These are phyloP conservation scores for Fusarium acutatum DNA, from an alignment of 2,329 filamentous ascomycete genomes.

Conservation along the genomic window DNA sequence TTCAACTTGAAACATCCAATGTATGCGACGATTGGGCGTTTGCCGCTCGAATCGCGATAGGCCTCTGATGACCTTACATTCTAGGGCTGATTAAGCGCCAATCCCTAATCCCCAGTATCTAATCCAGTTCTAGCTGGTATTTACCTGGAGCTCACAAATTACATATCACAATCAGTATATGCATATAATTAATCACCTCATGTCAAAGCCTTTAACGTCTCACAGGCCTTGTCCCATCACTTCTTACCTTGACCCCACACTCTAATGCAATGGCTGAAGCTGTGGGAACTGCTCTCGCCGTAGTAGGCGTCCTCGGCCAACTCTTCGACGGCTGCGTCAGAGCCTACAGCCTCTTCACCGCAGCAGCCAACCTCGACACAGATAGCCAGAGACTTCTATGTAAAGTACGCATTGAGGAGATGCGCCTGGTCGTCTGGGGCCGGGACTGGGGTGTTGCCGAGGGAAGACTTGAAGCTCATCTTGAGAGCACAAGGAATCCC, in stretches of 20 bases:
- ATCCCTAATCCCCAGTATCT: background rate
- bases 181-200: background rate
- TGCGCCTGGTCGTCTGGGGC: constrained; percentile 58
- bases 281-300: constrained; percentile 53
- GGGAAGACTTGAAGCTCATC: constrained; percentile 54
- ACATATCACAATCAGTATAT: background rate
- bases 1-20: background rate
- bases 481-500: constrained; percentile 49
- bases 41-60: background rate
- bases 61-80: background rate
- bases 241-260: background rate
- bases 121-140: background rate
- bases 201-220: background rate
- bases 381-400: constrained; percentile 55
- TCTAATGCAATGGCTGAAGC: constrained; percentile 46
- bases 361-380: constrained; percentile 52
- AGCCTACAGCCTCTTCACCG: constrained; percentile 55
- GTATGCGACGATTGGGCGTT: background rate
- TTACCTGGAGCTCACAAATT: background rate
- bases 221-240: background rate
- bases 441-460: constrained; percentile 58
- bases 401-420: constrained; percentile 60
- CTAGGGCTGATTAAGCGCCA: constrained; percentile 18
- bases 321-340: constrained; percentile 58
- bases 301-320: constrained; percentile 56